Percentiles rank a stretch among this genome's conserved stretches.
These are phyloP conservation scores for Choiromyces venosus DNA, from an alignment of 495 filamentous ascomycete genomes.

Conservation along the genomic window DNA sequence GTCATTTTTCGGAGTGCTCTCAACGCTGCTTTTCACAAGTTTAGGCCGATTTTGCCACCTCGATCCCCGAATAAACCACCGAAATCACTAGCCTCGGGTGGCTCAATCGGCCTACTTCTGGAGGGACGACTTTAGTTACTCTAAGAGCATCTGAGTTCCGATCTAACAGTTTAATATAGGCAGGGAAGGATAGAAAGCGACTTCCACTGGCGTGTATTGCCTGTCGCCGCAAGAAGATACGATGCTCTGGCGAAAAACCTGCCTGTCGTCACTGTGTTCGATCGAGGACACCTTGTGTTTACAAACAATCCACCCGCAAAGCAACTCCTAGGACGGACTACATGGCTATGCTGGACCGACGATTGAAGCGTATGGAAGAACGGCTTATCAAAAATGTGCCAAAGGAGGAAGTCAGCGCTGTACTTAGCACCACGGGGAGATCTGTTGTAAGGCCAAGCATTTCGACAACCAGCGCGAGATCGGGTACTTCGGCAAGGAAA, in stretches of 20 bases:
- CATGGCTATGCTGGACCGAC: slow-evolving; percentile 97
- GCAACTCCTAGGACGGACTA: slow-evolving; percentile 96
- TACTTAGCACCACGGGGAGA: slow-evolving; percentile 51
- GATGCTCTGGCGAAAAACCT: slow-evolving; percentile 95
- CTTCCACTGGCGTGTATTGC: slow-evolving; percentile 93
- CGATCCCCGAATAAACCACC: neutral
- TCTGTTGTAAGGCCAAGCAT: slow-evolving; percentile 74
- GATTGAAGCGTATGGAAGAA: slow-evolving; percentile 92
- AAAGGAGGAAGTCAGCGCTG: slow-evolving; percentile 63
- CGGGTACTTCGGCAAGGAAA: slow-evolving; percentile 61
- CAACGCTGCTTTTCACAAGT: neutral
- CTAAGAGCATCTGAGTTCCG: neutral
- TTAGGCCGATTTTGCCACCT: neutral
- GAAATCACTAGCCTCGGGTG: neutral
- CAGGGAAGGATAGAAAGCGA: slow-evolving; percentile 91
- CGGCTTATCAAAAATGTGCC: slow-evolving; percentile 94
- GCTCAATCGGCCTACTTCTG: neutral
- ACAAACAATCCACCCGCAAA: slow-evolving; percentile 93
- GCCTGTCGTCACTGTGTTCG: slow-evolving; percentile 94
- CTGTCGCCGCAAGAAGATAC: slow-evolving; percentile 94
- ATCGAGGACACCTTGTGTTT: slow-evolving; percentile 94
- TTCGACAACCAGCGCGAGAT: slow-evolving; percentile 55
- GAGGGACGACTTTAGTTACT: slow-evolving; percentile 1
- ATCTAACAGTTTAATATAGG: slow-evolving; percentile 44
- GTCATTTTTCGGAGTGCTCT: neutral